Base-by-base conservation (phyloP, 345 rosid genomes). In the Cardamine chenopodiifolia region DNA sequence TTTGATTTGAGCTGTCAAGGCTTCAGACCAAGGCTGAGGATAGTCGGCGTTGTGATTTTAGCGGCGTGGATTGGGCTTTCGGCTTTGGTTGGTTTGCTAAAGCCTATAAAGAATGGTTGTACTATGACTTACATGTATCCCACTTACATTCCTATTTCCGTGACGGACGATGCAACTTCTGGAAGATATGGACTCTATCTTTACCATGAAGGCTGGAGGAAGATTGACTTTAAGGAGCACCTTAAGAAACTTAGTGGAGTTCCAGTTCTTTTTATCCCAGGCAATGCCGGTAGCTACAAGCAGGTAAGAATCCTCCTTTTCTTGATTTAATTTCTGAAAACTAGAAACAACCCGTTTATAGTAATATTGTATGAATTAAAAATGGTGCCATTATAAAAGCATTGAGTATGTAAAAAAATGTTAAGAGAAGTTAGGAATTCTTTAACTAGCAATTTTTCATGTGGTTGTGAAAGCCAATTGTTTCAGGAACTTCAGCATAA, bases 201-300 rank as follows among this genome's bases (percentile, higher is more conserved):
- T 83, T 95, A 95, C 78, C 97, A 92, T 35, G 99, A 95, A 86
- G 98, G 99, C 1, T 95, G 99, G 99, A 89, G 83, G 76, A 95
- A 87, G 85, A 95, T 95, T 53, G 97, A 95, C 65, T 89, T 85
- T 59, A 73, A 72, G 64, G 92, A 90, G 55, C 98, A 89, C 73
- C 72, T 92, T 20, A 87, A 86, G 87, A 87, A 88, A 76, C 96
- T 95, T 39, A 87, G 71, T 53, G 99, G 99, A n/a, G 85, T 95
- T 54, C 99, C 99, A 0, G 87, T 92, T 75, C 99, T 95, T 77
- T 95, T 92, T 64, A 86, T 95, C 68, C 99, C 99, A 4, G 99
- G 99, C 15, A 95, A 95, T 65, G 91, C 97, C 0, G 99, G 99
- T 68, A 92, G 98, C 87, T 95, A 85, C 84, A 95, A 95, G 82